These are phyloP conservation scores for Gossypium lobatum DNA, from an alignment of 441 rosid genomes.

Conservation along the genomic window DNA sequence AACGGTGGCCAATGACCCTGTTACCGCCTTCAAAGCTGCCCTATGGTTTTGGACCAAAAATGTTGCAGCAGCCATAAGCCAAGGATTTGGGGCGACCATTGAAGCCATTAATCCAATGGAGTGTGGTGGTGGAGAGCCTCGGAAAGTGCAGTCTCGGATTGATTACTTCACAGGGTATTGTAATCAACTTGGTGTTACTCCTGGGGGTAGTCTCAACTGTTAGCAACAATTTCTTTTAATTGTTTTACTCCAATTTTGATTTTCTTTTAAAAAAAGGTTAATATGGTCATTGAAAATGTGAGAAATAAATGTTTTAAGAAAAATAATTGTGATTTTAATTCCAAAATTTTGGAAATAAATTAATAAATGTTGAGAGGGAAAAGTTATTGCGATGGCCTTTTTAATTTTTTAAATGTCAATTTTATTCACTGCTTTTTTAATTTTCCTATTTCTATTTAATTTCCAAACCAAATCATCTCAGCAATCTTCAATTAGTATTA, in stretches of 20 bases:
- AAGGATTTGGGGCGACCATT: conserved; percentile 67
- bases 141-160: conserved; percentile 37
- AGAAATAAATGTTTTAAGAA: background rate
- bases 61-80: conserved; percentile 38
- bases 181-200: conserved; percentile 43
- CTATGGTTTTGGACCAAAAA: conserved; percentile 58
- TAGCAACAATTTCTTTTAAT: conserved; percentile 12
- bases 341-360: background rate
- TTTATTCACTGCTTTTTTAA: no score
- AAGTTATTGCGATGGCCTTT: no score
- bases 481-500: background rate
- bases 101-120: conserved; percentile 54
- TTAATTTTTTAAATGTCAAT: no score
- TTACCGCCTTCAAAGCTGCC: conserved; percentile 47
- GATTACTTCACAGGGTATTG: conserved; percentile 44
- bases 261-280: background rate
- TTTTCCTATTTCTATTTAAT: background rate
- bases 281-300: background rate
- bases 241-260: background rate
- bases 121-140: conserved; percentile 42
- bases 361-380: no score
- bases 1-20: conserved; percentile 47
- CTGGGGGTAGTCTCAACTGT: conserved; percentile 50
- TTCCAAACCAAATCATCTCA: background rate
- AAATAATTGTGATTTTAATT: background rate